A percentile compares a stretch with the other conserved stretches of the same genome.
Evolutionary conservation across 768 basidiomycete species (phyloP).

Genomic region (Mycena haematopus): DNA sequence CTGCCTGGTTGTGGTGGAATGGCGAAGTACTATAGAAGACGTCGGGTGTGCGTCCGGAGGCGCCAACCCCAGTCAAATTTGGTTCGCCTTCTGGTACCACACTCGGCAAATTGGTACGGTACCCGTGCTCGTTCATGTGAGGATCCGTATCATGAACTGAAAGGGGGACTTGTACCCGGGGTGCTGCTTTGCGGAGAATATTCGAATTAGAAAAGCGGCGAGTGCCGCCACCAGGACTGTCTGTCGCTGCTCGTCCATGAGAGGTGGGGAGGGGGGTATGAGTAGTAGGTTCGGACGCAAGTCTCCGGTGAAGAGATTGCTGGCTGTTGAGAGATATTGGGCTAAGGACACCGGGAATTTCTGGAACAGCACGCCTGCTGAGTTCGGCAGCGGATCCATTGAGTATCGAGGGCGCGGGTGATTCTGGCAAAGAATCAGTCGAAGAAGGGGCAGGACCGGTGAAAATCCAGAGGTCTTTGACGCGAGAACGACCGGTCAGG

Average conservation of each 20-base stretch:
- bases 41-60: conserved; percentile 39
- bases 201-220: conserved; percentile 34
- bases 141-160: conserved; percentile 55
- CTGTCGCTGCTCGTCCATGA: conserved; percentile 45
- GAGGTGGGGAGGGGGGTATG: conserved; percentile 29
- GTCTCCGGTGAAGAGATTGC: conserved; percentile 41
- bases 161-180: conserved; percentile 66
- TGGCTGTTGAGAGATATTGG: conserved; percentile 23
- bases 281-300: conserved; percentile 42
- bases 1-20: conserved; percentile 2
- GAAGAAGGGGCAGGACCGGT: conserved; percentile 53
- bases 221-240: conserved; percentile 29
- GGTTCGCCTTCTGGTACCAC: conserved; percentile 56
- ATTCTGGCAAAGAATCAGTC: conserved; percentile 41
- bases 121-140: conserved; percentile 31
- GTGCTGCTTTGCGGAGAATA: conserved; percentile 66
- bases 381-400: conserved; percentile 34
- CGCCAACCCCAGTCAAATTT: conserved; percentile 74
- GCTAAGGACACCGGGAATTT: conserved; percentile 19
- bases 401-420: conserved; percentile 38
- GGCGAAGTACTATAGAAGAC: conserved; percentile 42
- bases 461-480: conserved; percentile 83
- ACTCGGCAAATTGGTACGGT: conserved; percentile 58
- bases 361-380: conserved; percentile 28
- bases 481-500: conserved; percentile 72